A percentile compares a stretch with the other conserved stretches of the same genome.
Evolutionary conservation across 495 filamentous ascomycete species (phyloP).

Genomic region (Antarctomyces pellizariae): DNA sequence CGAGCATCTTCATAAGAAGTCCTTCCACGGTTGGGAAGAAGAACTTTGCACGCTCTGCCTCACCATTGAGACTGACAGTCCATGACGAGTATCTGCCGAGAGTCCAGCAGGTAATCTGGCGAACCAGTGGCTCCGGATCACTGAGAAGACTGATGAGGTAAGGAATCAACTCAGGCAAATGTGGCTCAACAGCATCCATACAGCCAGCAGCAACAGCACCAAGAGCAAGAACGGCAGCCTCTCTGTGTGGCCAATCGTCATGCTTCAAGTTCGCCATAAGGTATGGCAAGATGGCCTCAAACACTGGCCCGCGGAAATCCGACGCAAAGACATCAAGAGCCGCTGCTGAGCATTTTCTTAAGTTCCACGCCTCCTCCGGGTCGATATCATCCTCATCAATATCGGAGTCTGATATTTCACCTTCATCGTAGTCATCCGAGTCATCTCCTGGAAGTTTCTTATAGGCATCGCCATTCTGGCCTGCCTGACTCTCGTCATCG

Average conservation of each 20-base stretch:
- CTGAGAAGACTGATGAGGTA: conserved; percentile 75
- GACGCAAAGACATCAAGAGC: conserved; percentile 85
- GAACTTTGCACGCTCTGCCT: conserved; percentile 41
- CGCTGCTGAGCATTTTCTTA: conserved; percentile 93
- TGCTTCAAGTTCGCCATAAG: conserved; percentile 76
- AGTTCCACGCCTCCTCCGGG: conserved; percentile 83
- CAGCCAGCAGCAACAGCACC: conserved; percentile 93
- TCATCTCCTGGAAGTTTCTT: conserved; percentile 23
- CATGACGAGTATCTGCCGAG: conserved; percentile 83
- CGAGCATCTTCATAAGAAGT: conserved; percentile 79
- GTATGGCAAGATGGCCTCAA: conserved; percentile 79
- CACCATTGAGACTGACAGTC: conserved; percentile 55
- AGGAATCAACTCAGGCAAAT: conserved; percentile 73
- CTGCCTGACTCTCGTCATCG: conserved; percentile 27
- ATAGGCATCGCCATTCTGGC: conserved; percentile 22
- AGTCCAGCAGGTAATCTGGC: conserved; percentile 96
- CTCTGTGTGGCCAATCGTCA: conserved; percentile 73
- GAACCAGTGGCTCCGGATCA: conserved; percentile 75
- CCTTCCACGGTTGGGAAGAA: conserved; percentile 98
- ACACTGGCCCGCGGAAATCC: conserved; percentile 71
- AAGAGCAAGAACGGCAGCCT: conserved; percentile 84
- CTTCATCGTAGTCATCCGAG: conserved; percentile 67
- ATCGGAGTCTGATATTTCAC: conserved; percentile 59
- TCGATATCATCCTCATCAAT: conserved; percentile 54
- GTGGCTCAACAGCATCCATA: conserved; percentile 68